Percentiles rank a stretch among this genome's conserved stretches.
Evolutionary conservation across 1,284 basidiomycete species (phyloP).

Genomic region (Ganoderma sinense): DNA sequence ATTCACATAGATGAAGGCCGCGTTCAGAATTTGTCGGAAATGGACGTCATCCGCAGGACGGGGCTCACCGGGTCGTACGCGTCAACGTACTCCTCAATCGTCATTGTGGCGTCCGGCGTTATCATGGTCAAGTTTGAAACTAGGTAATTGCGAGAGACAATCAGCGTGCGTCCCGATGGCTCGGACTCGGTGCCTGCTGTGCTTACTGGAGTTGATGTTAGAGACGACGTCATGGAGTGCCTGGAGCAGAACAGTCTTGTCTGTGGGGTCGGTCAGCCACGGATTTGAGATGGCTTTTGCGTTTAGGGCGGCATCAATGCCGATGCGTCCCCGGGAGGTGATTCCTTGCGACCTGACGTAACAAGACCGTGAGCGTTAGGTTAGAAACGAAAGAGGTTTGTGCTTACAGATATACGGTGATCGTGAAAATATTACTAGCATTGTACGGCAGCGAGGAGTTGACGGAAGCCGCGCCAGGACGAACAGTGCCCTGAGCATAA

Average conservation of each 20-base stretch:
- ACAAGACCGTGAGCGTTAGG: background rate
- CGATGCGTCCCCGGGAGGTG: conserved; percentile 68
- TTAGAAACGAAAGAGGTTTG: background rate
- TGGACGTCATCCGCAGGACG: background rate
- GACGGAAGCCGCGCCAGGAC: conserved; percentile 66
- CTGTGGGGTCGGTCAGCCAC: conserved; percentile 65
- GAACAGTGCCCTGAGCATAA: conserved; percentile 68
- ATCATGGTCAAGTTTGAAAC: conserved; percentile 54
- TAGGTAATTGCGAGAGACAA: conserved; percentile 44
- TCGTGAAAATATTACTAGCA: conserved; percentile 62
- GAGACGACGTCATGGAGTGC: conserved; percentile 58
- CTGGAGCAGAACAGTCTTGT: conserved; percentile 57
- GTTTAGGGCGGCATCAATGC: conserved; percentile 60
- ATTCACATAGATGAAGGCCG: background rate
- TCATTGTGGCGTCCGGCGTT: conserved; percentile 64
- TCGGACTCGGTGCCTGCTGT: background rate
- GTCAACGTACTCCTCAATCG: conserved; percentile 59
- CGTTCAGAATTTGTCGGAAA: background rate
- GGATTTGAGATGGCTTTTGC: conserved; percentile 58
- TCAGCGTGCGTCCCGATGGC: background rate
- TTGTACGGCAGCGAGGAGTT: conserved; percentile 61
- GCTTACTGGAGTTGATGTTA: conserved; percentile 48
- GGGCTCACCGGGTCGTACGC: conserved; percentile 51
- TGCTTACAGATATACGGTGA: conserved; percentile 61
- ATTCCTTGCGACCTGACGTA: conserved; percentile 50